Base-by-base conservation (phyloP, 352 stramenopile species). In the Phytophthora pluvialis region DNA sequence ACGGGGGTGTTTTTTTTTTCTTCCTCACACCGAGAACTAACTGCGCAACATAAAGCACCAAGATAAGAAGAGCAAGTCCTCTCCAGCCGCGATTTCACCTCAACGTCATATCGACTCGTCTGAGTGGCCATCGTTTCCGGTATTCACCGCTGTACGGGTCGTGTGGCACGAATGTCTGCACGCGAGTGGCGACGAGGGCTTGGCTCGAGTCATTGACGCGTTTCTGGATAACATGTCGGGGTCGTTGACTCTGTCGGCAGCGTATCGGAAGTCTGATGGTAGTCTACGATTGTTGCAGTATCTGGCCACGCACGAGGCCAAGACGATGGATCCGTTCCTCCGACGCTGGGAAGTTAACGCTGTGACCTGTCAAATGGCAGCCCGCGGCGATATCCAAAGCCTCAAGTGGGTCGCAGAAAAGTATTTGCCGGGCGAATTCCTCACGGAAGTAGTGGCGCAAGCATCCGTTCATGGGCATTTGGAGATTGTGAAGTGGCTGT, bases 401-500 rank as follows among this genome's bases (percentile, higher is more conserved):
- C 26, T 69, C 1, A 21, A 63, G 45, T 69, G 51, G 60, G 16
- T 69, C 28, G 9, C 45, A 42, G 45, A 56, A 29, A 42, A 45
- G 13, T 61, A 68, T 38, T 16, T 62, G 15, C 13, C 42, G 3
- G 12, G 43, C 4, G 56, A 58, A 11, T 29, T 43, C 1, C 3
- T 62, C 26, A 55, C 46, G 15, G 29, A 60, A 15, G 45, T 50
- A 5, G 46, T 64, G n/a, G 35, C 36, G 16, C 50, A 48, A 16
- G 60, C 60, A 13, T 49, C 52, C 28, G 16, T 29, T 25, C 29
- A 53, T 29, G 60, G 60, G 47, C 52, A 63, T 18, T 16, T 69
- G 9, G 12, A 58, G 12, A 53, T 69, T 28, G 7, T 69, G 13
- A 10, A 64, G 46, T 69, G 47, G 47, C n/a, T 69, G 29, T 64